A percentile compares a stretch with the other conserved stretches of the same genome.
Evolutionary conservation across 108 stramenopile species (phyloP).

Genomic region (Mayamaea pseudoterrestris): DNA sequence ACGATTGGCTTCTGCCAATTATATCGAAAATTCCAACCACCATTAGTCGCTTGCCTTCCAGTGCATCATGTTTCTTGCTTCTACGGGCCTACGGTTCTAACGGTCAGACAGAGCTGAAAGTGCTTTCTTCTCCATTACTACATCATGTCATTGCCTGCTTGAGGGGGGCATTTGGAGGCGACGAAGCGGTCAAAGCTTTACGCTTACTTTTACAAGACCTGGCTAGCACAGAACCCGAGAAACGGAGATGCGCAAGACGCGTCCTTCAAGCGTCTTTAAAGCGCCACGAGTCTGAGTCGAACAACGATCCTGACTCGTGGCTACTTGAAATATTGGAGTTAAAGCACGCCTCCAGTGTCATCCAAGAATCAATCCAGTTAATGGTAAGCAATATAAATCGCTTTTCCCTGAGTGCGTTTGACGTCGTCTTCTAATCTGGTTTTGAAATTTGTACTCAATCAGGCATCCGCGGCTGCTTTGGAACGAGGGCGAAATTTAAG

Average conservation of each 20-base stretch:
- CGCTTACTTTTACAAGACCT: slow-evolving; percentile 51
- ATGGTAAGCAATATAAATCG: slow-evolving; percentile 20
- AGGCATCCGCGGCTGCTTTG: slow-evolving; percentile 32
- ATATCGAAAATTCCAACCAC: slow-evolving; percentile 47
- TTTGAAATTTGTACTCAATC: background rate
- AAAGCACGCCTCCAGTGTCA: slow-evolving; percentile 19
- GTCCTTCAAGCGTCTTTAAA: slow-evolving; percentile 52
- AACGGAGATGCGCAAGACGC: slow-evolving; percentile 53
- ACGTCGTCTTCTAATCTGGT: background rate
- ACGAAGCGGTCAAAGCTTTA: slow-evolving; percentile 34
- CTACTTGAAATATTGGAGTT: slow-evolving; percentile 21
- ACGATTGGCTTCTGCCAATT: slow-evolving; percentile 72
- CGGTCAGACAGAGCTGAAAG: slow-evolving; percentile 34
- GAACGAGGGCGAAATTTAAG: slow-evolving; percentile 50
- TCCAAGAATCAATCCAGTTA: slow-evolving; percentile 28
- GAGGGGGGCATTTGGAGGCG: slow-evolving; percentile 43
- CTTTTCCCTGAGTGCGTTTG: background rate
- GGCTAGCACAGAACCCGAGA: slow-evolving; percentile 42
- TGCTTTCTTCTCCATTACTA: slow-evolving; percentile 45
- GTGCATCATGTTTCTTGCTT: slow-evolving; percentile 59
- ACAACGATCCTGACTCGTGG: slow-evolving; percentile 18
- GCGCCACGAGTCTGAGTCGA: background rate
- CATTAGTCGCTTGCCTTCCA: slow-evolving; percentile 50
- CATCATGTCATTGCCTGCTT: slow-evolving; percentile 52
- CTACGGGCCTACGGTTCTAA: slow-evolving; percentile 57